Conservation (phyloP, 1,284 basidiomycete genomes). For the Termitomyces sp. region DNA sequence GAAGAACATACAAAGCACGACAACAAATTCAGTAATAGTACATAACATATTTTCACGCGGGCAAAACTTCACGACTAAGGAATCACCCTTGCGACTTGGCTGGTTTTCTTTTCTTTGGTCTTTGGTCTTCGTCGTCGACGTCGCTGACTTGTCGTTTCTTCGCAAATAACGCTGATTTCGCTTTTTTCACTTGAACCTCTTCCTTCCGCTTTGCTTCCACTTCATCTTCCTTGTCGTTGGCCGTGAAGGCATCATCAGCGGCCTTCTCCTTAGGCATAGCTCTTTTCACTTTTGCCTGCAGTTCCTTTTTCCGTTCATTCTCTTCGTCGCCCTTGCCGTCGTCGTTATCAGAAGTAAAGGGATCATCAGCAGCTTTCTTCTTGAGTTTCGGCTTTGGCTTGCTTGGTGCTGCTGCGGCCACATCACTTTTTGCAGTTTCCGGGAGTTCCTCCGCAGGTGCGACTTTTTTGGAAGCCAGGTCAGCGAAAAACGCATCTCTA, state of each 20-base stretch:
- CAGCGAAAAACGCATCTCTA: constrained; percentile 52
- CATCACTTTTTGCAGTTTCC: not conserved
- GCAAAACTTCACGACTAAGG: not conserved
- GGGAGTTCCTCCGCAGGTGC: constrained; percentile 9
- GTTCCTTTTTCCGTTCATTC: constrained; percentile 14
- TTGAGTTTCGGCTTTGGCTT: constrained; percentile 43
- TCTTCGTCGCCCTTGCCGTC: constrained; percentile 28
- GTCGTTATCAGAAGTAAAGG: constrained; percentile 41
- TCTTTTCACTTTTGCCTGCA: constrained; percentile 24
- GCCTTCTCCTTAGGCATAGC: constrained; percentile 36
- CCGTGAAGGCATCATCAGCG: constrained; percentile 34
- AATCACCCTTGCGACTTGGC: not conserved
- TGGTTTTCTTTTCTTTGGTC: constrained; percentile 12
- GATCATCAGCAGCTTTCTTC: constrained; percentile 32
- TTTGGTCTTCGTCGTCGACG: constrained; percentile 7
- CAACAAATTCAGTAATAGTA: too few relatives aligned
- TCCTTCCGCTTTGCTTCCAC: constrained; percentile 11
- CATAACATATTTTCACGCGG: not conserved
- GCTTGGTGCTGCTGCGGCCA: constrained; percentile 16
- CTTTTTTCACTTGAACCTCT: constrained; percentile 15
- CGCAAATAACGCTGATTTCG: constrained; percentile 17
- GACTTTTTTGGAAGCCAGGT: constrained; percentile 25
- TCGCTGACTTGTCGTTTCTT: constrained; percentile 18
- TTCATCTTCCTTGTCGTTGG: constrained; percentile 37
- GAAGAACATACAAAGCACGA: too few relatives aligned